phyloP scores from a whole-genome alignment of 257 asterid genomes.

The Coffea eugenioides region DNA sequence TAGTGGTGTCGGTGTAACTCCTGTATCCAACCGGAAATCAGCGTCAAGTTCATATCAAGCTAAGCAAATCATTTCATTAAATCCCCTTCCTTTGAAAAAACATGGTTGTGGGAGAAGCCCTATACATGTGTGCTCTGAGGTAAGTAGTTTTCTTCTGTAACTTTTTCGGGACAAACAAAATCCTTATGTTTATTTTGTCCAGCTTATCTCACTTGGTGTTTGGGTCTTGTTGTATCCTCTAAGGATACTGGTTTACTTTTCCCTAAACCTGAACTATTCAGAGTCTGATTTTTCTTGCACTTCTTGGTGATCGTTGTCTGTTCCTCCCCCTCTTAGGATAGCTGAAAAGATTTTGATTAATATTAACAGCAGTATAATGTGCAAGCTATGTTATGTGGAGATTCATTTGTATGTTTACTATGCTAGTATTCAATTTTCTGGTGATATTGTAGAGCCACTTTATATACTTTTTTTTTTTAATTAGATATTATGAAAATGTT shows the following conservation, averaged over 20 bases:
- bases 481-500: neutral
- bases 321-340: neutral
- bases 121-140: conserved; percentile 94
- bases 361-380: neutral
- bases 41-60: conserved; percentile 66
- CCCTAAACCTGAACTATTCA: neutral
- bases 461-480: neutral
- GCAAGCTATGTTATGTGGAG: neutral
- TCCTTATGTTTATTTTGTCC: neutral
- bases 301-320: neutral
- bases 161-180: neutral
- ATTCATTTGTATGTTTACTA: neutral
- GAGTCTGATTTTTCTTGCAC: neutral
- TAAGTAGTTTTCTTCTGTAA: conserved; percentile 23
- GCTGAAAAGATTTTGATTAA: neutral
- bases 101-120: conserved; percentile 94
- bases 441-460: neutral
- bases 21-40: conserved; percentile 64
- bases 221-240: neutral
- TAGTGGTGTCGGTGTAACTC: conserved; percentile 45
- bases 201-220: neutral
- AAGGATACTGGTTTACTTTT: neutral
- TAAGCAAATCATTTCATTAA: conserved; percentile 84
- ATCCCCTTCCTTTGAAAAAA: conserved; percentile 95
- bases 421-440: neutral